Percentiles rank a stretch among this genome's conserved stretches.
Conservation (phyloP, 2,329 filamentous ascomycete species). For the Scytalidium sp. region DNA sequence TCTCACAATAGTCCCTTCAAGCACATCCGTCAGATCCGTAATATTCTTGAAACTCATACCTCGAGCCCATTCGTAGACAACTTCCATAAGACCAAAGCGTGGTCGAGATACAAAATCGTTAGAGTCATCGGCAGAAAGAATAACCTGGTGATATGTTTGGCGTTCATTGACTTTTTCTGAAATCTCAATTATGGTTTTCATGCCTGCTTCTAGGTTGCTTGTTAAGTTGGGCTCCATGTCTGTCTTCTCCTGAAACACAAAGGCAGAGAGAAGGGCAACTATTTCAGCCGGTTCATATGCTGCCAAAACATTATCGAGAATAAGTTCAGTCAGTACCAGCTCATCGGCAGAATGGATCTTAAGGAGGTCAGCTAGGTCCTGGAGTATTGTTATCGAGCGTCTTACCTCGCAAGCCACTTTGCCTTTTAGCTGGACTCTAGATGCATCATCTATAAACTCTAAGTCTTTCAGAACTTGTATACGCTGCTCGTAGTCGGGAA, state of each 20-base stretch:
- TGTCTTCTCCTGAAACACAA: slow-evolving; percentile 98
- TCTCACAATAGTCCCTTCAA: slow-evolving; percentile 95
- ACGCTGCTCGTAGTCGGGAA: slow-evolving; percentile 95
- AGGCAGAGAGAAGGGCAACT: slow-evolving; percentile 86
- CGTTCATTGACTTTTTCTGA: slow-evolving; percentile 89
- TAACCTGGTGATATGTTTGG: slow-evolving; percentile 88
- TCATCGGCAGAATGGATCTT: slow-evolving; percentile 93
- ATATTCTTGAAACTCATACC: slow-evolving; percentile 99
- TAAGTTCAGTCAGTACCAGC: slow-evolving; percentile 90
- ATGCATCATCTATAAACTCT: slow-evolving; percentile 83
- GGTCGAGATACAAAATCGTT: slow-evolving; percentile 88
- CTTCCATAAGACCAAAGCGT: slow-evolving; percentile 91
- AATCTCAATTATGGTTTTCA: slow-evolving; percentile 82
- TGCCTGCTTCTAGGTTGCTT: slow-evolving; percentile 75
- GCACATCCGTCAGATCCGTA: slow-evolving; percentile 89
- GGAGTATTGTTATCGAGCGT: slow-evolving; percentile 3
- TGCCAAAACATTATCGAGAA: slow-evolving; percentile 93
- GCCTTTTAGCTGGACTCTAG: slow-evolving; percentile 90
- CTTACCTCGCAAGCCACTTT: slow-evolving; percentile 88
- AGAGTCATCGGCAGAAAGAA: slow-evolving; percentile 82
- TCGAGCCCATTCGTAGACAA: slow-evolving; percentile 97
- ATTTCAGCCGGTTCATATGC: slow-evolving; percentile 97
- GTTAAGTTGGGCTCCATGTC: slow-evolving; percentile 77
- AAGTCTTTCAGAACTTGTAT: slow-evolving; percentile 90
- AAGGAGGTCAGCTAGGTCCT: neutral